Conservation (phyloP, 805 yeast species). For the Candida germanica region DNA sequence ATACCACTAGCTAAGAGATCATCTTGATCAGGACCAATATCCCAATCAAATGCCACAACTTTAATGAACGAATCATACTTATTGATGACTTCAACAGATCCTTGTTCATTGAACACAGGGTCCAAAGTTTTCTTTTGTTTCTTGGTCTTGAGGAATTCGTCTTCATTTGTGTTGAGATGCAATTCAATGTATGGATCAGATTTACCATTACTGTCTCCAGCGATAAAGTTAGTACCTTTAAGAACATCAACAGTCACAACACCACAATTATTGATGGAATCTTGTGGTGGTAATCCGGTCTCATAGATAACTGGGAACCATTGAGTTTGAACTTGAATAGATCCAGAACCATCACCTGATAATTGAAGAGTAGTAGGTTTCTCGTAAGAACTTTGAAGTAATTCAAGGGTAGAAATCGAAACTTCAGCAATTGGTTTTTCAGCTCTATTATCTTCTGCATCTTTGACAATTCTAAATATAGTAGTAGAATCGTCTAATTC, state of each 20-base stretch:
- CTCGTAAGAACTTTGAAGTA: conserved; percentile 63
- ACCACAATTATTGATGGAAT: conserved; percentile 76
- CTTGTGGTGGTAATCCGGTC: conserved; percentile 64
- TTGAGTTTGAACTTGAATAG: conserved; percentile 58
- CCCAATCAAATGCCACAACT: conserved; percentile 82
- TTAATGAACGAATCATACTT: conserved; percentile 58
- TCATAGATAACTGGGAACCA: conserved; percentile 73
- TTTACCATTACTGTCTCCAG: conserved; percentile 90
- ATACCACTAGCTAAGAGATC: conserved; percentile 72
- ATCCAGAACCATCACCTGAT: conserved; percentile 49
- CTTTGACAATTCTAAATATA: conserved; percentile 58
- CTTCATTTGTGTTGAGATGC: conserved; percentile 59
- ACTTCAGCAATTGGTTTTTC: conserved; percentile 60
- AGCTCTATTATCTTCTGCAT: conserved; percentile 50
- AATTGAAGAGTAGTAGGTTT: conserved; percentile 57
- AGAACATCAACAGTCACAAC: conserved; percentile 56
- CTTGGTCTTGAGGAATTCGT: conserved; percentile 67
- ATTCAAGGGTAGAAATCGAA: conserved; percentile 61
- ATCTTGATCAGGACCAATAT: conserved; percentile 81
- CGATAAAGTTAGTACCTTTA: conserved; percentile 63
- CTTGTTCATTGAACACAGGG: conserved; percentile 85
- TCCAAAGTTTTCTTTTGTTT: conserved; percentile 80
- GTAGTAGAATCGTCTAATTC: conserved; percentile 75
- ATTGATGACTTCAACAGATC: conserved; percentile 54
- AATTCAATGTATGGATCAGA: conserved; percentile 88